These are phyloP conservation scores for Neonectria coccinea DNA, from an alignment of 2,329 filamentous ascomycete genomes.

Conservation along the genomic window DNA sequence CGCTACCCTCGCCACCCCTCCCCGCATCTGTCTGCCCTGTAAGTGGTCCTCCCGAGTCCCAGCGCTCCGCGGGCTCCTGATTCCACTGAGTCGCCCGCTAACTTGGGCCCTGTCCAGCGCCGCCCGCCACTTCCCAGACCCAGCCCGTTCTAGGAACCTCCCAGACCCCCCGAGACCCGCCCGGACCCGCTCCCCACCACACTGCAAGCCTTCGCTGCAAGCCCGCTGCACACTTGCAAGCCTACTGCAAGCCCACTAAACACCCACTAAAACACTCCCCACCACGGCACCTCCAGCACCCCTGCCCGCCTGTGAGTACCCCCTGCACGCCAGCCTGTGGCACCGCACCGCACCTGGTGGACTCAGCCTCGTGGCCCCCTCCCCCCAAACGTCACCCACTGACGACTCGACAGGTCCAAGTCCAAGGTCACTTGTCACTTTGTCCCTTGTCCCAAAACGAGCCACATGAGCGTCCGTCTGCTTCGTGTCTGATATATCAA, in stretches of 20 bases:
- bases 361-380: conserved; percentile 57
- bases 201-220: conserved; percentile 13
- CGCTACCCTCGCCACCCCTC: conserved; percentile 7
- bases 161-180: conserved; percentile 10
- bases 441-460: conserved; percentile 35
- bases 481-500: conserved; percentile 46
- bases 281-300: conserved; percentile 38
- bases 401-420: conserved; percentile 49
- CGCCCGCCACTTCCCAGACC: conserved; percentile 14
- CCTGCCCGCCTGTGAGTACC: conserved; percentile 27
- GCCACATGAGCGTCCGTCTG: conserved; percentile 48
- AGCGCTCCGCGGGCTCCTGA: neutral
- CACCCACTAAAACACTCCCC: conserved; percentile 26
- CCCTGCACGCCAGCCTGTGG: conserved; percentile 37
- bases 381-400: conserved; percentile 56
- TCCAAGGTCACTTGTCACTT: conserved; percentile 44
- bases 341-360: conserved; percentile 25
- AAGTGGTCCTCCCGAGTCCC: conserved; percentile 3
- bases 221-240: conserved; percentile 18
- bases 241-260: conserved; percentile 15
- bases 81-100: conserved; percentile 25
- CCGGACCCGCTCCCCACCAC: conserved; percentile 4
- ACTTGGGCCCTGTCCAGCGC: conserved; percentile 9
- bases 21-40: conserved; percentile 18
- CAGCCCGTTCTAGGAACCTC: conserved; percentile 23